Base-by-base conservation (phyloP, 495 filamentous ascomycete genomes). In the Astrocystis sublimbata region DNA sequence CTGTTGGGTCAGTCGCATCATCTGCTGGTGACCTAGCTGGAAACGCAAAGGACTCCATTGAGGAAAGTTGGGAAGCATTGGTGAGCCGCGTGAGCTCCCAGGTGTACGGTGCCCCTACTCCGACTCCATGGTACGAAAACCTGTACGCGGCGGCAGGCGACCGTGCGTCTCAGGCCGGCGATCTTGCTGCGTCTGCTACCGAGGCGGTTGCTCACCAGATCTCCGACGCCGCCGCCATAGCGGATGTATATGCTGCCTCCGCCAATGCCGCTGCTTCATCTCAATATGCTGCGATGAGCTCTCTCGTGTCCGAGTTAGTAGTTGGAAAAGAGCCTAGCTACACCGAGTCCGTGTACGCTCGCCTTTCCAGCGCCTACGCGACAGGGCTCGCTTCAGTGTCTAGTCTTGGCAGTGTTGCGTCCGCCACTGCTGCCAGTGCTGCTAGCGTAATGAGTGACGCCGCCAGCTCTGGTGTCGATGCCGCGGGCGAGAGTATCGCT, bases 291-390 rank as follows among this genome's bases (percentile, higher is more conserved):
- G 87, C 82, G n/a, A 78, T 96, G 2, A 84, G 87, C 67, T 83
- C 79, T 21, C 78, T 96, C 1, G 81, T 97, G 13, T 88, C 87
- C 12, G 91, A 97, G 66, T 76, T 96, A 3, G 76, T 97, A 26
- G 69, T 77, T 46, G 92, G 89, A 24, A 89, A 87, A 73, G 90
- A 96, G 70, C 89, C 91, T 5, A 83, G 86, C 13, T 96, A 91
- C 67, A 91, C 89, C 0, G 91, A 97, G 64, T 90, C 88, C 59
- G 88, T 93, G 0, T 83, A 92, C 77, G 86, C 78, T 57, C 83
- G 88, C 21, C 81, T 97, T 6, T 81, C 80, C 33, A 85, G 83
- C 2, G 90, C 86, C 0, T 85, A 86, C 46, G 69, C 71, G 0
- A 74, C 72, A 0, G 72, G 70, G 2, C 19, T 65, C 13, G 59